These are phyloP conservation scores for Phytophthora pinifolia DNA, from an alignment of 352 stramenopile species.

Conservation along the genomic window DNA sequence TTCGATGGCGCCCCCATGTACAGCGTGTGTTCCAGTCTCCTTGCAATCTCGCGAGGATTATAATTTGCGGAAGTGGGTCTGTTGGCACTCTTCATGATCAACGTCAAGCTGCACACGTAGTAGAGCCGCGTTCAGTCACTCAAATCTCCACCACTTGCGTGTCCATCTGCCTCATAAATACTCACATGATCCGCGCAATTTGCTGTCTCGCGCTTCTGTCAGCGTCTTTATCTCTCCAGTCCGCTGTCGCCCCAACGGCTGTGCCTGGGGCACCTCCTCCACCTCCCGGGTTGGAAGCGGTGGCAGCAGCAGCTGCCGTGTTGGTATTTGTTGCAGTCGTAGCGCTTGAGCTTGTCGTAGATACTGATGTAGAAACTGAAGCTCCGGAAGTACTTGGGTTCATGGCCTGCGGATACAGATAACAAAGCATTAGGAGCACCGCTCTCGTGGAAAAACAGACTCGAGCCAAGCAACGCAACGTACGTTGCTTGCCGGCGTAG, in stretches of 20 bases:
- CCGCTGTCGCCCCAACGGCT: constrained; percentile 29
- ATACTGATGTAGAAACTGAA: constrained; percentile 18
- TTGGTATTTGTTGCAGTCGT: constrained; percentile 25
- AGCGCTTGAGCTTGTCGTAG: constrained; percentile 18
- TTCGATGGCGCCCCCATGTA: constrained; percentile 86
- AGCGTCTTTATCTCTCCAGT: constrained; percentile 88
- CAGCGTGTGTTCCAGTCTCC: constrained; percentile 80
- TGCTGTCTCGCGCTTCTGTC: constrained; percentile 79
- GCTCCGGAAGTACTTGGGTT: constrained; percentile 24
- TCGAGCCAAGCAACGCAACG: too few relatives aligned
- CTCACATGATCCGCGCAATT: constrained; percentile 89
- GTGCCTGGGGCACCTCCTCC: constrained; percentile 3
- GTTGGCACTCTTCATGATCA: constrained; percentile 91
- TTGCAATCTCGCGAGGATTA: constrained; percentile 85
- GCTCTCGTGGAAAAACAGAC: too few relatives aligned
- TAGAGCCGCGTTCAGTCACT: constrained; percentile 19
- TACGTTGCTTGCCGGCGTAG: constrained; percentile 30
- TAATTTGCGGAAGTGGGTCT: constrained; percentile 86
- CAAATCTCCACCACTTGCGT: constrained; percentile 1
- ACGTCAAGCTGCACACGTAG: constrained; percentile 60
- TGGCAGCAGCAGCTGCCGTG: background rate
- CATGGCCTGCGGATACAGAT: constrained; percentile 25
- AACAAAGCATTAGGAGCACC: constrained; percentile 8
- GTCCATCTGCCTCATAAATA: constrained; percentile 5
- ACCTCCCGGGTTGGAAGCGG: background rate